Conservation (phyloP, 768 basidiomycete species). For the Mrakia hoshinonis region DNA sequence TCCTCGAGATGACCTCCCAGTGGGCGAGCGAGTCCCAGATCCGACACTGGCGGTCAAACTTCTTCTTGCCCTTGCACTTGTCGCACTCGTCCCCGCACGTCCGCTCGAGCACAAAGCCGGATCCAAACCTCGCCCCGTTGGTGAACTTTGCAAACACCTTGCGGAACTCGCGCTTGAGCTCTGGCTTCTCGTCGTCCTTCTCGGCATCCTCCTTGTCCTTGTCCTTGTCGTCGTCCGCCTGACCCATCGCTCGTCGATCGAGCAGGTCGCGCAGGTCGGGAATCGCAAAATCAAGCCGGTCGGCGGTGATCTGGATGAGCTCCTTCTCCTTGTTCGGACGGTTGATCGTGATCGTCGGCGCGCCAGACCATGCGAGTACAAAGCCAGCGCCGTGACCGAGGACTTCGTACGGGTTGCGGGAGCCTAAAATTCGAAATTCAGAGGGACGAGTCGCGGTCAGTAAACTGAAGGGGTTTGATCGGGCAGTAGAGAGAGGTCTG, state of each 20-base stretch:
- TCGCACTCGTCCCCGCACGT: slow-evolving; percentile 63
- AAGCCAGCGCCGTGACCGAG: slow-evolving; percentile 72
- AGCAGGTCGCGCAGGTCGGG: slow-evolving; percentile 48
- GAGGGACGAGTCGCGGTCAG: background rate
- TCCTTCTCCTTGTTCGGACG: slow-evolving; percentile 64
- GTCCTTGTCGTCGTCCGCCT: background rate
- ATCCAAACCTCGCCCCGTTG: slow-evolving; percentile 77
- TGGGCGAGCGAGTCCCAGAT: slow-evolving; percentile 73
- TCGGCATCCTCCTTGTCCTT: background rate
- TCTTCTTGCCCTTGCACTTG: slow-evolving; percentile 49
- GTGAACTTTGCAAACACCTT: slow-evolving; percentile 77
- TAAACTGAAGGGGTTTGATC: background rate
- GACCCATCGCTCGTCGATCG: slow-evolving; percentile 26
- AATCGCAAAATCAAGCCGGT: slow-evolving; percentile 70
- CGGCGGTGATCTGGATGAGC: slow-evolving; percentile 70
- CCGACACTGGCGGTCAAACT: slow-evolving; percentile 70
- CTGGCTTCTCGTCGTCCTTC: background rate
- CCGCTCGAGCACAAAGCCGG: slow-evolving; percentile 62
- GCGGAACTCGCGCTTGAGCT: slow-evolving; percentile 39
- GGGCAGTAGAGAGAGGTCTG: background rate
- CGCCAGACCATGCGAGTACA: slow-evolving; percentile 71
- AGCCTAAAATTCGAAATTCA: slow-evolving; percentile 49
- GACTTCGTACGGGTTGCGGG: slow-evolving; percentile 67
- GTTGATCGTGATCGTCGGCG: slow-evolving; percentile 61
- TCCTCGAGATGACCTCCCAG: slow-evolving; percentile 57